Base-by-base conservation (phyloP, 441 rosid genomes). In the Erysimum cheiri region DNA sequence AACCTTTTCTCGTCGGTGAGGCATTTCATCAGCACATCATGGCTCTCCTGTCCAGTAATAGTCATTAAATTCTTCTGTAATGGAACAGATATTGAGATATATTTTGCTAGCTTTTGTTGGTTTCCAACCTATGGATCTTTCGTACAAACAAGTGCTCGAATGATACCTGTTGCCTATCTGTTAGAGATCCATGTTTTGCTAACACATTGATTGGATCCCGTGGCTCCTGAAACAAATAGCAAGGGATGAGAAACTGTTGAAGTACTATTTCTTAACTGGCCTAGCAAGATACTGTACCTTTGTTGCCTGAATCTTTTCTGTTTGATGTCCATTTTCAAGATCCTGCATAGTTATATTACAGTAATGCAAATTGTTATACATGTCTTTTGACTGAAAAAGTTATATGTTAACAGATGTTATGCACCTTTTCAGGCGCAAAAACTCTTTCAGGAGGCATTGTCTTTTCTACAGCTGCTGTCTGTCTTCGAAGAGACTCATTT, bases 161-260 rank as follows among this genome's bases (percentile, higher is more conserved):
- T 52, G 37, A 67, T 73, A 85, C 92, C 83, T 84, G 84, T 64
- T 83, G 93, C 80, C 81, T 83, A 40, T 88, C 87, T 60, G 85
- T 81, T 76, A 83, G 78, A 53, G 88, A 78, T 46, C 70, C 82
- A 80, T 88, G 93, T 78, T 78, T 84, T 46, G 79, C 79, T 65
- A 83, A 64, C 66, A 67, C 64, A 67, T 72, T 61, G 68, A 73
- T 65, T 39, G 73, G 73, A 58, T 68, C 79, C 60, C 44, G 74
- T 64, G 83, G 74, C 52, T 76, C 90, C 93, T 85, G 85, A 50
- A 79, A 80, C 64, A 73, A 68, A 59, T 64, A 64, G 67, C 49
- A 36, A 15, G n/a, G 39, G 14, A 59, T 76, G 44, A 64, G 24
- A 26, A 70, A 58, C 10, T 65, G 36, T 59, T 49, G 57, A 52